Conservation (phyloP, 257 asterid genomes). For the Apocynum venetum region DNA sequence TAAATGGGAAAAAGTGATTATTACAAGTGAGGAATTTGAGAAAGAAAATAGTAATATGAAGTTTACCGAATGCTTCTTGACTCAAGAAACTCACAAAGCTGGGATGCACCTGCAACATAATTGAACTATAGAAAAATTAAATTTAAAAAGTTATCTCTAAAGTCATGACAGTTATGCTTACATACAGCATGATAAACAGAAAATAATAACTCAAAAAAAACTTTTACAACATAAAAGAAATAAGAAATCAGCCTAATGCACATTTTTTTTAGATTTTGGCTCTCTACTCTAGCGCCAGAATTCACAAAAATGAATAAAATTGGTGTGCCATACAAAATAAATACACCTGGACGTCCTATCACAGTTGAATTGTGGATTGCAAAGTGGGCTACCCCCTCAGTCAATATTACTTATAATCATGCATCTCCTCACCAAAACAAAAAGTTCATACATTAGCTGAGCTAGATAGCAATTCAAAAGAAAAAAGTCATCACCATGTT, state of each 20-base stretch:
- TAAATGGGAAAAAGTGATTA: no score
- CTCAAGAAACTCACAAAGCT: slow-evolving; percentile 76
- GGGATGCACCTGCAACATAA: slow-evolving; percentile 72
- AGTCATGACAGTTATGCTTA: neutral
- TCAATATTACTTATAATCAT: neutral
- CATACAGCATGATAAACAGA: neutral
- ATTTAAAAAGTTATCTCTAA: neutral
- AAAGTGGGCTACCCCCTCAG: neutral
- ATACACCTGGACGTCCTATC: no score
- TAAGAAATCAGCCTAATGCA: neutral
- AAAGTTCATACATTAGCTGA: no score
- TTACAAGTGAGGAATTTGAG: neutral
- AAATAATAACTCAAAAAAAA: neutral
- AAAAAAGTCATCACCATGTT: no score
- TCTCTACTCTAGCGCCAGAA: neutral
- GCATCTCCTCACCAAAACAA: no score
- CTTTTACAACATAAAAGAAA: neutral
- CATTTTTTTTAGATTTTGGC: neutral
- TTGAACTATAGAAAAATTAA: slow-evolving; percentile 16
- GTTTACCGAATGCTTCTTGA: slow-evolving; percentile 67
- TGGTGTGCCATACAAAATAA: no score
- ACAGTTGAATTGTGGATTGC: no score
- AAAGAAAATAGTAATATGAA: neutral
- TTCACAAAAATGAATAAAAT: no score
- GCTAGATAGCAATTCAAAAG: no score